These are phyloP conservation scores for Lactifluus pinguis DNA, from an alignment of 768 basidiomycete species.

Conservation along the genomic window DNA sequence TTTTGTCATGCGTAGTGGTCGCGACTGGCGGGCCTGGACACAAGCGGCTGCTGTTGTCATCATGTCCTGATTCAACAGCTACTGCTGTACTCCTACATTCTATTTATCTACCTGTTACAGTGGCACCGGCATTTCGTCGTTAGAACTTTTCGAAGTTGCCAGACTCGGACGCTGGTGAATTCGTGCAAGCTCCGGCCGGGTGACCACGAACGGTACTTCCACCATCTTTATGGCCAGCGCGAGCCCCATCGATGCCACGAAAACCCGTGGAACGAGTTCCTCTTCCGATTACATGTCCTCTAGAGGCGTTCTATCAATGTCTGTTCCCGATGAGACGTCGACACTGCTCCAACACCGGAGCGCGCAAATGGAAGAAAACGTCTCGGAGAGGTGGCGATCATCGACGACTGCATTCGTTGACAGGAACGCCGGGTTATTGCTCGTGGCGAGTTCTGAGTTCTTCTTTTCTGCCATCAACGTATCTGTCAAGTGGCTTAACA, in stretches of 20 bases:
- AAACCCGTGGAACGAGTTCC: background rate
- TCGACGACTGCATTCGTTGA: constrained; percentile 8
- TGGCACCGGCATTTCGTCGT: too few relatives aligned
- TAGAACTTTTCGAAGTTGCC: too few relatives aligned
- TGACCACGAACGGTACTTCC: too few relatives aligned
- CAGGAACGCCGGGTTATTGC: constrained; percentile 49
- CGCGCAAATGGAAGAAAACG: too few relatives aligned
- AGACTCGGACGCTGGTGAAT: too few relatives aligned
- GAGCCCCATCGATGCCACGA: constrained; percentile 26
- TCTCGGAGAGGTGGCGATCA: background rate
- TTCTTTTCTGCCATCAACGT: constrained; percentile 56
- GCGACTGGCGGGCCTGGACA: too few relatives aligned
- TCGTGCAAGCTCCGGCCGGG: too few relatives aligned
- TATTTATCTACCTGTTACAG: too few relatives aligned
- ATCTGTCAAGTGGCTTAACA: constrained; percentile 53
- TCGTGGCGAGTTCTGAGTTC: constrained; percentile 48
- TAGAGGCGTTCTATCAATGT: background rate
- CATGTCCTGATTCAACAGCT: too few relatives aligned
- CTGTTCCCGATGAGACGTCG: background rate
- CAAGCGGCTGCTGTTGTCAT: too few relatives aligned
- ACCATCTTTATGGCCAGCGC: background rate
- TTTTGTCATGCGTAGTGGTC: too few relatives aligned
- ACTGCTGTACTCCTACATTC: too few relatives aligned
- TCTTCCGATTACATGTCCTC: background rate
- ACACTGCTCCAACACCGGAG: background rate